Conservation (phyloP, 306 rosid species). For the Cicer bijugum region DNA sequence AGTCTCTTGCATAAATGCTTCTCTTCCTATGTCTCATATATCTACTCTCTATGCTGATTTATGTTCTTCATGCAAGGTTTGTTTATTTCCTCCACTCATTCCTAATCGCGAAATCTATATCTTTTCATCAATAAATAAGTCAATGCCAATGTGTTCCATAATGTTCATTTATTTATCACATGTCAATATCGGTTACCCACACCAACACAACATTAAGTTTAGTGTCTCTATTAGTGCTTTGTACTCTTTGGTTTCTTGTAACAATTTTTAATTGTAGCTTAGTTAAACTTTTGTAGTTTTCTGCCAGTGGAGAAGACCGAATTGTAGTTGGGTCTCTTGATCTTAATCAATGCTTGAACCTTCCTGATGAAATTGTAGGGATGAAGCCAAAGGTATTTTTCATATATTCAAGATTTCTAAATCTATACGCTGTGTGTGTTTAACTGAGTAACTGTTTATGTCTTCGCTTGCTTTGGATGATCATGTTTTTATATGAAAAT, state of each 20-base stretch:
- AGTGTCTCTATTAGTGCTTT: no score
- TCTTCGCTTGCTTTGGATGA: not conserved
- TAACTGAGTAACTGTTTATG: not conserved
- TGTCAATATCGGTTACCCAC: no score
- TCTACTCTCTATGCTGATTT: constrained; percentile 61
- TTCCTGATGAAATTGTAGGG: constrained; percentile 91
- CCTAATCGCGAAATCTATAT: not conserved
- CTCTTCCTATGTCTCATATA: constrained; percentile 62
- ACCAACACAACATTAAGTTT: no score
- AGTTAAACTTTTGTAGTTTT: constrained; percentile 64
- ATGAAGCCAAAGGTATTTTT: constrained; percentile 73
- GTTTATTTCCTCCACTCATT: constrained; percentile 47
- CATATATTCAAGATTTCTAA: constrained; percentile 27
- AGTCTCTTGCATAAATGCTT: constrained; percentile 88
- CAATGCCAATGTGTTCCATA: constrained; percentile 4
- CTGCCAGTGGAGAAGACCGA: constrained; percentile 70
- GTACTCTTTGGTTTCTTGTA: no score
- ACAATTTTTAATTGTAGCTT: constrained; percentile 27
- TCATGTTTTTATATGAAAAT: not conserved
- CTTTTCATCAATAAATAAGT: not conserved
- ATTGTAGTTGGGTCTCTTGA: constrained; percentile 80
- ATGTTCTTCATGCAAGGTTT: constrained; percentile 86
- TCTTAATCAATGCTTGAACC: constrained; percentile 80
- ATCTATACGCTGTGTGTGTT: not conserved
- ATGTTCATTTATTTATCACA: not conserved